Evolutionary conservation across 306 rosid species (phyloP), one percentile per base, ranked within the genome.

Genomic region (Casuarina cunninghamiana): DNA sequence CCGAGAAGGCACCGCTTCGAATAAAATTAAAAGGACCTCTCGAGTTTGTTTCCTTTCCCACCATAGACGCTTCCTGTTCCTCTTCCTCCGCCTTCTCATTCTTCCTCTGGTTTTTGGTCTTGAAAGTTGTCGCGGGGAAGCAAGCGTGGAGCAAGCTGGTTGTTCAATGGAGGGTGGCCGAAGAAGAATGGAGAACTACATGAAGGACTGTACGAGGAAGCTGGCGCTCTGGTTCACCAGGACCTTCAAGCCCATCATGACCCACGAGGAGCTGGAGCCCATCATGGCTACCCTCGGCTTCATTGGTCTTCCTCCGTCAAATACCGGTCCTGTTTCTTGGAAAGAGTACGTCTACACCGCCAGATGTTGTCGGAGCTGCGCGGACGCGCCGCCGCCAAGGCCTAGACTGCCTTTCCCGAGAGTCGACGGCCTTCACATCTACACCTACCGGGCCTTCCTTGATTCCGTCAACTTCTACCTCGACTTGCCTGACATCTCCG

Each of bases 191-290:
- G 86, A 83, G 62, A 86, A 83, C 6, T 85, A 69, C 81, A 80
- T 88, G 78, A 81, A 74, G 46, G 79, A 84, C 21, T 76, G 81
- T 54, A 78, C 79, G 78, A 73, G 84, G 69, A 88, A 85, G 80
- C 73, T 88, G 58, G 87, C 89, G 12, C 53, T 88, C 10, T 88
- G 91, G 91, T 70, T 75, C 75, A 88, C 91, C 2, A 82, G 78
- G 19, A 83, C 86, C 61, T 88, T 88, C 82, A 85, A 84, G 77
- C 89, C 91, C 53, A 83, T 85, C 61, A 85, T 85, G 87, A 88
- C 87, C 71, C 91, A 88, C 84, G 87, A 85, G 67, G 89, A 88
- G 84, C 83, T 88, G 26, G 91, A 85, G 80, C 89, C 91, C 46
- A 78, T 88, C 10, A 85, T 88, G 89, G 86, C 79, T 37, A 83